Conservation (phyloP, 768 basidiomycete genomes). For the Termitomyces sp. region DNA sequence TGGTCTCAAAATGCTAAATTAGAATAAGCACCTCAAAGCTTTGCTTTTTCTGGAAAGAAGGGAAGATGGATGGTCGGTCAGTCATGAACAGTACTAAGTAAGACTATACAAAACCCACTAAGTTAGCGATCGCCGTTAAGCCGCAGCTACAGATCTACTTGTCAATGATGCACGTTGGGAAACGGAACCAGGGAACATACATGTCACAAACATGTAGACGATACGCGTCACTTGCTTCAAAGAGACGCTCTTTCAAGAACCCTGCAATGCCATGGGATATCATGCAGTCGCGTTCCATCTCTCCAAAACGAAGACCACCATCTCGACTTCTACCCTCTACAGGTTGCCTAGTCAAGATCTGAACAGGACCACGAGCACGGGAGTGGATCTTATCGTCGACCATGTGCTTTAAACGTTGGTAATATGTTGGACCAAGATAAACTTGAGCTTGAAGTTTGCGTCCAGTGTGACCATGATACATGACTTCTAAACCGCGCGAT, state of each 20-base stretch:
- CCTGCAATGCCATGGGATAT: conserved; percentile 98
- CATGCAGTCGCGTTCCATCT: conserved; percentile 99
- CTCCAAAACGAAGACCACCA: conserved; percentile 98
- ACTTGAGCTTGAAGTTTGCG: conserved; percentile 96
- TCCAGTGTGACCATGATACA: conserved; percentile 99
- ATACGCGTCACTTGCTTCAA: conserved; percentile 90
- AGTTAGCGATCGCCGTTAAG: conserved; percentile 93
- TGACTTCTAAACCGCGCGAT: conserved; percentile 93
- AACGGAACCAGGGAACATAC: conserved; percentile 38
- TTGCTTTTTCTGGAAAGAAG: conserved; percentile 77
- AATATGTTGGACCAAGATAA: conserved; percentile 98
- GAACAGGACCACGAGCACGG: conserved; percentile 93
- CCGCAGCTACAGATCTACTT: conserved; percentile 62
- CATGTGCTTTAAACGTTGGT: conserved; percentile 99
- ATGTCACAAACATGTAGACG: conserved; percentile 95
- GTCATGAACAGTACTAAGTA: background rate
- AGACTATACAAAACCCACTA: conserved; percentile 44
- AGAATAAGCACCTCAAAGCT: conserved; percentile 68
- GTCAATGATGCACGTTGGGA: conserved; percentile 5
- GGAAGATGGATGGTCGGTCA: background rate
- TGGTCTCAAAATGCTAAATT: background rate
- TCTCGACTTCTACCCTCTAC: conserved; percentile 99
- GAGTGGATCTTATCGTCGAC: conserved; percentile 99
- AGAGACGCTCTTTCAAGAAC: conserved; percentile 96
- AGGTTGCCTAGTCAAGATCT: conserved; percentile 95